A percentile compares a stretch with the other conserved stretches of the same genome.
These are phyloP conservation scores for Chlamydomonas urium DNA, from an alignment of 139 green algal species.

Conservation along the genomic window DNA sequence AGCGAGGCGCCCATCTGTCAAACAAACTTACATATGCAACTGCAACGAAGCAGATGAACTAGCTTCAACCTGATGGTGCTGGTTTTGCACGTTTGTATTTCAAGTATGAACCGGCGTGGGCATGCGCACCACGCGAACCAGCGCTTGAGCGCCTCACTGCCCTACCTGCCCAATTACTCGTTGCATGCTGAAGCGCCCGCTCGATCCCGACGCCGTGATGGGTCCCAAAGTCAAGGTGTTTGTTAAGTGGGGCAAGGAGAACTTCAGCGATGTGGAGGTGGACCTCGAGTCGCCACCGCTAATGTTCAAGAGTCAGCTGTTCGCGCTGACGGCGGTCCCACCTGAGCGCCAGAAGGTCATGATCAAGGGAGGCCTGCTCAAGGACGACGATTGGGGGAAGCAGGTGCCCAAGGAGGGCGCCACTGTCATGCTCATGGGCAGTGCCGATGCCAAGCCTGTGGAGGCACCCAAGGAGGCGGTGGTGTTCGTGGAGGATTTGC, in stretches of 20 bases:
- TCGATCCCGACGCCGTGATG: no score
- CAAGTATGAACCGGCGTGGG: no score
- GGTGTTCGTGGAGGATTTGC: constrained; percentile 94
- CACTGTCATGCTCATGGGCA: constrained; percentile 97
- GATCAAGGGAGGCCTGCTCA: constrained; percentile 91
- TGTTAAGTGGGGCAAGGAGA: constrained; percentile 93
- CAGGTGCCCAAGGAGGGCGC: constrained; percentile 73
- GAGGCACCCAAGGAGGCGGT: constrained; percentile 60
- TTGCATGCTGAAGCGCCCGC: no score
- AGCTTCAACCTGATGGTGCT: no score
- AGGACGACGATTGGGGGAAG: constrained; percentile 91
- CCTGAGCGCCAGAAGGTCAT: constrained; percentile 75
- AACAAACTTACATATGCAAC: no score
- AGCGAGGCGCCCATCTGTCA: no score
- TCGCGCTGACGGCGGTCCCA: constrained; percentile 86
- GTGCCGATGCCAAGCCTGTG: constrained; percentile 66
- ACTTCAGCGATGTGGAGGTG: constrained; percentile 82
- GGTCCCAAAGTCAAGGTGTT: constrained; percentile 64
- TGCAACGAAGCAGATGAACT: no score
- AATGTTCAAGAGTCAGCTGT: constrained; percentile 96
- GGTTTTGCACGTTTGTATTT: no score
- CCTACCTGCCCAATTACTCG: no score
- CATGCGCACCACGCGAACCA: no score
- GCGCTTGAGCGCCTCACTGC: no score
- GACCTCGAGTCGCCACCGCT: constrained; percentile 68